Evolutionary conservation across 768 basidiomycete genomes (phyloP), one percentile per base, ranked within the genome.

Genomic region (Suillus americanus): DNA sequence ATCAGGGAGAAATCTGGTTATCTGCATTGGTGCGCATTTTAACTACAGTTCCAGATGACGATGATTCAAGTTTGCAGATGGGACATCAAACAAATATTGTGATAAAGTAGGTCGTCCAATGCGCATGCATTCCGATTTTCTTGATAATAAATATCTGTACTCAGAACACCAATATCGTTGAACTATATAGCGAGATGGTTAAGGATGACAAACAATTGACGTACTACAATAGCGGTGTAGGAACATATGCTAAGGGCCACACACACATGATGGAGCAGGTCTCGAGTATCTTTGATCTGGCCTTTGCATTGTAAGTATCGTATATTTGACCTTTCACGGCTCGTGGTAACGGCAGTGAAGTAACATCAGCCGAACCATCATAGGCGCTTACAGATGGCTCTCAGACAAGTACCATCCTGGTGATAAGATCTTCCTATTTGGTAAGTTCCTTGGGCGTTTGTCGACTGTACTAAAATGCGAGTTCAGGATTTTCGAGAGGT

Each of bases 401-500:
- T 73, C 78, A 14, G 78, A 81, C 7, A 73, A 76, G 38, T 82
- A 81, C 63, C 43, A 60, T 12, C 65, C 72, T 30, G 79, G 79
- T 2, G 81, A 82, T 62, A 69, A 63, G 35, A 77, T 83, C 25
- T 82, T 72, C 68, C 61, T 83, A 5, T 81, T 83, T 53, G 81
- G 81, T 79, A 53, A 40, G 71, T 30, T 23, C 6, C 30, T 33
- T 43, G 33, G 23, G 20, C 33, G 7, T 20, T 9, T 38, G 18
- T 20, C 40, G 46, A 30, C 2, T 25, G 5, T 33, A 13, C 45
- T 67, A 69, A 25, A 73, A 37, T 13, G 56, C 5, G 20, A 9
- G 35, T 43, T 7, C 43, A 83, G 81, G 81, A 5, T 83, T 80
- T 66, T 82, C 82, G 2, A 79, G 82, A 23, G 82, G 81, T 6